These are phyloP conservation scores for Tetracladium setigerum DNA, from an alignment of 495 filamentous ascomycete species.

Conservation along the genomic window DNA sequence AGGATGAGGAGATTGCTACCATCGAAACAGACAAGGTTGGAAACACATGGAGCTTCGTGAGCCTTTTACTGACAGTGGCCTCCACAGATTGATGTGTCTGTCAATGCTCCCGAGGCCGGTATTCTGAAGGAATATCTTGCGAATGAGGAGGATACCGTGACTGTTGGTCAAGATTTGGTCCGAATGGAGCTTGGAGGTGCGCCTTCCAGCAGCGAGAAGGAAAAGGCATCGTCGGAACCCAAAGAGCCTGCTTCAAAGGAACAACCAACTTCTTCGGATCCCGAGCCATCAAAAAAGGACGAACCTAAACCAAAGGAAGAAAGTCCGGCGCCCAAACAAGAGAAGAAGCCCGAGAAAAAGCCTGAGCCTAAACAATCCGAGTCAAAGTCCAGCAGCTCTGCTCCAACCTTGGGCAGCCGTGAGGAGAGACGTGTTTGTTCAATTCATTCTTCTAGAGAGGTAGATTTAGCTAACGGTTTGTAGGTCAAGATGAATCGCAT, in stretches of 20 bases:
- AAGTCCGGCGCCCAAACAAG: conserved; percentile 12
- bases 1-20: conserved; percentile 96
- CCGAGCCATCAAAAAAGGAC: conserved; percentile 45
- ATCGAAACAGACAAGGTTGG: conserved; percentile 99
- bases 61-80: neutral
- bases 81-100: conserved; percentile 15
- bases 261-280: conserved; percentile 44
- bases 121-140: conserved; percentile 87
- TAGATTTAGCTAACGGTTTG: conserved; percentile 3
- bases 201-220: conserved; percentile 38
- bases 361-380: conserved; percentile 31
- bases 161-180: conserved; percentile 85
- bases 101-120: conserved; percentile 84
- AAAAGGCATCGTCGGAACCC: conserved; percentile 44
- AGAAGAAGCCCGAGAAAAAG: conserved; percentile 30
- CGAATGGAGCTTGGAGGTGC: conserved; percentile 73
- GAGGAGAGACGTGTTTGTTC: conserved; percentile 79
- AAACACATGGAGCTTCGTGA: no score
- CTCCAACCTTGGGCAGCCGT: conserved; percentile 55
- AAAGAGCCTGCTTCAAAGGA: conserved; percentile 54
- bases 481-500: conserved; percentile 99
- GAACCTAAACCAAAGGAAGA: conserved; percentile 23
- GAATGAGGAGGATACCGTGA: conserved; percentile 92
- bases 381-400: conserved; percentile 28
- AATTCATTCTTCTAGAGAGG: neutral